Evolutionary conservation across 192 early-diverging fungal species (phyloP).

Genomic region (Phlyctochytrium arcticum): DNA sequence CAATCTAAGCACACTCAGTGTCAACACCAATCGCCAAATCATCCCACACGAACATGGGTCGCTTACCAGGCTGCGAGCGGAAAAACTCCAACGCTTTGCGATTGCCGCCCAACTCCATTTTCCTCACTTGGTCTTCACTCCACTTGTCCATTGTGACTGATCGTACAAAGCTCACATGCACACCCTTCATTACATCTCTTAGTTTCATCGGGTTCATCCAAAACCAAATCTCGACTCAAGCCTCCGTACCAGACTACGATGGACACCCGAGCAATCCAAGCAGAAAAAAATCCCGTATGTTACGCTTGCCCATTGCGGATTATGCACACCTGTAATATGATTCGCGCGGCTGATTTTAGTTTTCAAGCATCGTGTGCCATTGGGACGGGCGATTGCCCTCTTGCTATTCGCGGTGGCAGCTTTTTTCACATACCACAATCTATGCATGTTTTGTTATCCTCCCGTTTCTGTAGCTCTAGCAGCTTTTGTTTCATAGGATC

Average conservation of each 20-base stretch:
- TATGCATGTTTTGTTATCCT: slow-evolving; percentile 64
- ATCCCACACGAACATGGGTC: background rate
- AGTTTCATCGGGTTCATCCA: too few relatives aligned
- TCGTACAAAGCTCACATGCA: slow-evolving; percentile 84
- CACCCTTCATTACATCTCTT: slow-evolving; percentile 31
- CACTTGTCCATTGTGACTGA: slow-evolving; percentile 99
- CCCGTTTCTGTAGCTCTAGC: slow-evolving; percentile 25
- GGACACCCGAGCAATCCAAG: slow-evolving; percentile 87
- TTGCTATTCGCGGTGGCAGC: background rate
- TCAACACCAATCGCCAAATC: background rate
- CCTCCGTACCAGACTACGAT: slow-evolving; percentile 77
- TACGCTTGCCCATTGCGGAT: slow-evolving; percentile 77
- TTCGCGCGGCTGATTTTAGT: too few relatives aligned
- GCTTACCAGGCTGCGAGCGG: slow-evolving; percentile 57
- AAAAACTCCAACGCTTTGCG: slow-evolving; percentile 82
- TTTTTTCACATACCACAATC: slow-evolving; percentile 75
- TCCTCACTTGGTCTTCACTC: slow-evolving; percentile 89
- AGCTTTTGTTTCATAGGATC: slow-evolving; percentile 26
- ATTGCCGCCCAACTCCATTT: slow-evolving; percentile 94
- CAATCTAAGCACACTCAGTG: slow-evolving; percentile 3
- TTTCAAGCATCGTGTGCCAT: too few relatives aligned
- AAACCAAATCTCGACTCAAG: slow-evolving; percentile 42
- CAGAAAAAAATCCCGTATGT: slow-evolving; percentile 95
- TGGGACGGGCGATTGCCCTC: too few relatives aligned
- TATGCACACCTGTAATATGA: slow-evolving; percentile 1